Conservation (phyloP, 164 flowering plant genomes). For the Liquidambar formosana region DNA sequence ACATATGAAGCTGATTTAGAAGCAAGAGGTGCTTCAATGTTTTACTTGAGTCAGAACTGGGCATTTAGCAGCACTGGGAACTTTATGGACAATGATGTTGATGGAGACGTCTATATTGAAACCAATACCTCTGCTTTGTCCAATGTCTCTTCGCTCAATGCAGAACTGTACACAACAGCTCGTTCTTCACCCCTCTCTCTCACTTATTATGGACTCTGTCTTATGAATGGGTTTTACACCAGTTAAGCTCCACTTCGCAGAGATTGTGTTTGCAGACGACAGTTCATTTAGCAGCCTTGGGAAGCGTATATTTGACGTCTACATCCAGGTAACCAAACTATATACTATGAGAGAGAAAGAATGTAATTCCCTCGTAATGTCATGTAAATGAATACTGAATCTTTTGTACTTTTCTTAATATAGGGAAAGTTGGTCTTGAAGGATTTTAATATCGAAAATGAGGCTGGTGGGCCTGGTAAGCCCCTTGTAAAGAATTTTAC, state of each 20-base stretch:
- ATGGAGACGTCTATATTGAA: constrained; percentile 44
- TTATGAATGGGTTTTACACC: constrained; percentile 70
- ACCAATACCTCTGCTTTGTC: constrained; percentile 46
- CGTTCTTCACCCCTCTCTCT: constrained; percentile 73
- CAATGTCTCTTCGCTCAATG: constrained; percentile 21
- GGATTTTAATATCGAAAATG: constrained; percentile 72
- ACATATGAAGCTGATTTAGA: constrained; percentile 62
- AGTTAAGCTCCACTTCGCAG: constrained; percentile 86
- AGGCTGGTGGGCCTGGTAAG: constrained; percentile 66
- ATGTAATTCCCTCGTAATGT: neutral
- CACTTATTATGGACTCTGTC: constrained; percentile 81
- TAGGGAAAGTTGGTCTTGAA: constrained; percentile 65
- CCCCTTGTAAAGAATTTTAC: constrained; percentile 54
- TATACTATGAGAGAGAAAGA: neutral
- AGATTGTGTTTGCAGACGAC: constrained; percentile 57
- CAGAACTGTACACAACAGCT: constrained; percentile 56
- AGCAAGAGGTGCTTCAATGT: constrained; percentile 70
- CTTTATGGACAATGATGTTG: constrained; percentile 68
- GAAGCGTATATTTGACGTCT: constrained; percentile 70
- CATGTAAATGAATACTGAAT: neutral
- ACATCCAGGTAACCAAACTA: constrained; percentile 42
- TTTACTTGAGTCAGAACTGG: constrained; percentile 52
- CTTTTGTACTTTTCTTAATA: constrained; percentile 9
- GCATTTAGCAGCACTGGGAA: constrained; percentile 86
- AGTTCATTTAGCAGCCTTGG: constrained; percentile 62